A percentile compares a stretch with the other conserved stretches of the same genome.
Evolutionary conservation across 164 flowering plant species (phyloP).

Genomic region (Cinnamomum micranthum): DNA sequence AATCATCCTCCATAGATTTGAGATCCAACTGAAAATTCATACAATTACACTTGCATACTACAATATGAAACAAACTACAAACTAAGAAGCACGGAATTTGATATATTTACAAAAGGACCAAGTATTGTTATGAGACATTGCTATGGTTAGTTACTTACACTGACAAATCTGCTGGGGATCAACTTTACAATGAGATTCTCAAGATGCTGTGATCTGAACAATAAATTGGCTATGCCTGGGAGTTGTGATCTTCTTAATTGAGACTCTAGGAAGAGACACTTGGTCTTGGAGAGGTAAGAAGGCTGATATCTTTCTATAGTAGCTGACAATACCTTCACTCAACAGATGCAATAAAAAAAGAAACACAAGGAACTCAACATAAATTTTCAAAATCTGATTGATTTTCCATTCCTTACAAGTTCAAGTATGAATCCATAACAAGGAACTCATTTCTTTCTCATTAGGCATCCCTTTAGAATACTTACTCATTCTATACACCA

Average conservation of each 20-base stretch:
- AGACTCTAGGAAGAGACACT: background rate
- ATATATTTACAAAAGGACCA: background rate
- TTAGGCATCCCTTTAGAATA: too few relatives aligned
- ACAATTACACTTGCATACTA: background rate
- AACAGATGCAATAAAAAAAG: background rate
- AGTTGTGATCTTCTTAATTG: background rate
- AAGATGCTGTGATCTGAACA: background rate
- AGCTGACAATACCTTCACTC: background rate
- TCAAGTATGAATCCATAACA: too few relatives aligned
- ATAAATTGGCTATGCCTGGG: background rate
- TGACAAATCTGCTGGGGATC: background rate
- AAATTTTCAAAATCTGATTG: background rate
- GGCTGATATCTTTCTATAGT: background rate
- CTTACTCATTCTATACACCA: too few relatives aligned
- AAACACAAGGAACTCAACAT: background rate
- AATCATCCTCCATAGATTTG: background rate
- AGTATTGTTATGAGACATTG: background rate
- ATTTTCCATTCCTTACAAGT: background rate
- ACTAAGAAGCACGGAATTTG: background rate
- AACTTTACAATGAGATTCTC: constrained; percentile 1
- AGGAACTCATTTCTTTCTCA: too few relatives aligned
- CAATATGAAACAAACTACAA: background rate
- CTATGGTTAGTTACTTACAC: background rate
- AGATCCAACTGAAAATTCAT: background rate
- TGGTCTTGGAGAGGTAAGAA: background rate